Evolutionary conservation across 139 green algal species (phyloP), one percentile per base, ranked within the genome.

Genomic region (Coelastrella sp.): DNA sequence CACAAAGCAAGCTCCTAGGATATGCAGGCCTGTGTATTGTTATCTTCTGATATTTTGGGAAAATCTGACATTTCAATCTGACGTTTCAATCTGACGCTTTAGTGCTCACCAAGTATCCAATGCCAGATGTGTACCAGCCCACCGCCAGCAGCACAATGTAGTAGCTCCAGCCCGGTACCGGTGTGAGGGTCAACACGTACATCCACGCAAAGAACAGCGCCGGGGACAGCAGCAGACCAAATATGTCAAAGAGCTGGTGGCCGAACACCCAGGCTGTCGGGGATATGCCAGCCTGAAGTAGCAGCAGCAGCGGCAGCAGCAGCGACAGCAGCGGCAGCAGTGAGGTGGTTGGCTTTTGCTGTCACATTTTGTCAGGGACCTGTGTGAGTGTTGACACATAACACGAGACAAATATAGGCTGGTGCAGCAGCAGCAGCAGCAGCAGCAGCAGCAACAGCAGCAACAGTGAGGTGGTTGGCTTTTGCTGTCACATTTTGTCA

Each of bases 151-250:
- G 83, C 14, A 68, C 68, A 20, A 81, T 59, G 83, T 73, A 89
- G 66, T 89, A 89, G 13, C 64, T 68, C 64, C 56, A 61, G 6
- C 19, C 56, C 2, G 68, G 56, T 10, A 89, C 68, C 5, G 68
- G 68, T 5, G 83, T 61, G 14, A 81, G 83, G 13, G 83, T 80
- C 47, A 89, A 23, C 83, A 89, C 83, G 56, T 89, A 89, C 32
- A 89, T 59, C 83, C 83, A 89, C 8, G 68, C 68, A 73, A 81
- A 80, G 66, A 89, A 89, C 83, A 89, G 54, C 13, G 54, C 68
- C 47, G 83, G 68, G 32, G 80, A 68, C 47, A 89, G 16, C 22
- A 89, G 19, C 65, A 89, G 83, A 54, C 56, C 47, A 4, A 89
- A 4, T 3, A 80, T 6, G 54, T 89, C 83, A 57, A 89, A 81